Percentiles rank a stretch among this genome's conserved stretches.
phyloP scores from a whole-genome alignment of 2,329 filamentous ascomycete genomes.

The Ascochyta koolunga region DNA sequence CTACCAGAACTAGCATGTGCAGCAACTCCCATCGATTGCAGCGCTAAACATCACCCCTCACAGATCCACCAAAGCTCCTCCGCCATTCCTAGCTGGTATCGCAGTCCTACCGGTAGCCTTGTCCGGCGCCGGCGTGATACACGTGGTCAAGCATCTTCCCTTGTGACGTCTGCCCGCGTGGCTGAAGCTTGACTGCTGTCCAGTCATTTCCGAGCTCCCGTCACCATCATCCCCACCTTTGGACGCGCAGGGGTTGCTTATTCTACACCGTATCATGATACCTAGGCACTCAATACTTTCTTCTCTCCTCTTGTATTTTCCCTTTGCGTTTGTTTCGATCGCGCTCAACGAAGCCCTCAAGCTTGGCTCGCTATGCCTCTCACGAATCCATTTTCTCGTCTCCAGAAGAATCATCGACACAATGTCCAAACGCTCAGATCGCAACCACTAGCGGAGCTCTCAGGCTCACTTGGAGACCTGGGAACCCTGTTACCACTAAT shows the following conservation, averaged over 20 bases:
- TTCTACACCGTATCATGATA: conserved; percentile 14
- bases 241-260: conserved; percentile 5
- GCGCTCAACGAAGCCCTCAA: background rate
- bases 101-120: conserved; percentile 2
- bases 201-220: conserved; percentile 11
- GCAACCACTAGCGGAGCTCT: conserved; percentile 75
- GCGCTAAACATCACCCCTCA: conserved; percentile 21
- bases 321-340: background rate
- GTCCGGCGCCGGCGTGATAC: conserved; percentile 4
- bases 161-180: conserved; percentile 18
- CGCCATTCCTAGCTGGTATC: conserved; percentile 13
- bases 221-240: conserved; percentile 15
- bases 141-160: conserved; percentile 11
- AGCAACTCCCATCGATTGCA: conserved; percentile 13
- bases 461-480: conserved; percentile 85
- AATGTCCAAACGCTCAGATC: conserved; percentile 63
- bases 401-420: conserved; percentile 45
- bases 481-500: conserved; percentile 89
- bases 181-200: conserved; percentile 15
- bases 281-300: background rate
- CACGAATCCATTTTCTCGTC: conserved; percentile 34
- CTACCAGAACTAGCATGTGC: conserved; percentile 16
- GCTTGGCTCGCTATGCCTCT: conserved; percentile 24
- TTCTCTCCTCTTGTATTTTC: background rate
- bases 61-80: conserved; percentile 12